Percentiles rank a stretch among this genome's conserved stretches.
phyloP scores from a whole-genome alignment of 768 basidiomycete species.

The Mycena filopes region DNA sequence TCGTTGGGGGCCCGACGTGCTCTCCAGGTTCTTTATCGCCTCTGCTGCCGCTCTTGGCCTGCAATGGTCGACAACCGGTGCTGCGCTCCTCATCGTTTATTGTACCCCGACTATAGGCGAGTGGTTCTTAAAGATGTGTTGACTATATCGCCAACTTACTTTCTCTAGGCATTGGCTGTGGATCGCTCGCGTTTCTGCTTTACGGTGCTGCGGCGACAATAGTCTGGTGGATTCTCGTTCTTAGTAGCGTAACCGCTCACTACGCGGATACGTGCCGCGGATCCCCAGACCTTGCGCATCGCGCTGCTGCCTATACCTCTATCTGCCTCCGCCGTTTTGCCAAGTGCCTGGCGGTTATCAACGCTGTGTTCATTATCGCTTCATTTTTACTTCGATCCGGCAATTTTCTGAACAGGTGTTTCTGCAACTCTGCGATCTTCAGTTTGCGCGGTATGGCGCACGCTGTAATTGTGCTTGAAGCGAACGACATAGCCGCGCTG shows the following conservation, averaged over 20 bases:
- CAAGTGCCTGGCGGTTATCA: conserved; percentile 40
- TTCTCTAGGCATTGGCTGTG: conserved; percentile 41
- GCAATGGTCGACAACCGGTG: conserved; percentile 45
- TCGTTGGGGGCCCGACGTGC: conserved; percentile 35
- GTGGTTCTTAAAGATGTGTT: neutral
- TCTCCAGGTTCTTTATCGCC: conserved; percentile 41
- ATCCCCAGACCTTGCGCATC: neutral
- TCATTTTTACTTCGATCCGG: conserved; percentile 43
- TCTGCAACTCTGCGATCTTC: conserved; percentile 40
- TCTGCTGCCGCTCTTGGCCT: conserved; percentile 41
- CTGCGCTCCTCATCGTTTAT: conserved; percentile 41
- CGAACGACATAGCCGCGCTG: conserved; percentile 10
- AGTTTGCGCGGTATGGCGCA: conserved; percentile 25
- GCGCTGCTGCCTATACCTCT: conserved; percentile 15
- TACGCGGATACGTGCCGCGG: conserved; percentile 6
- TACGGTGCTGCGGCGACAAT: conserved; percentile 42
- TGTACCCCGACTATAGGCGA: conserved; percentile 43
- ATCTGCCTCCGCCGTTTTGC: conserved; percentile 39
- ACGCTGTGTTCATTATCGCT: conserved; percentile 39
- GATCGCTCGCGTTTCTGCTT: conserved; percentile 43
- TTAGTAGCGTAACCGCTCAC: conserved; percentile 37
- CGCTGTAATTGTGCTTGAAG: conserved; percentile 18
- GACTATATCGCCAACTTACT: neutral
- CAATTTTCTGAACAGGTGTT: conserved; percentile 41
- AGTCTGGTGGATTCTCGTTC: conserved; percentile 44